Base-by-base conservation (phyloP, 169 alveolate genomes). In the Plasmodium billcollinsi region DNA sequence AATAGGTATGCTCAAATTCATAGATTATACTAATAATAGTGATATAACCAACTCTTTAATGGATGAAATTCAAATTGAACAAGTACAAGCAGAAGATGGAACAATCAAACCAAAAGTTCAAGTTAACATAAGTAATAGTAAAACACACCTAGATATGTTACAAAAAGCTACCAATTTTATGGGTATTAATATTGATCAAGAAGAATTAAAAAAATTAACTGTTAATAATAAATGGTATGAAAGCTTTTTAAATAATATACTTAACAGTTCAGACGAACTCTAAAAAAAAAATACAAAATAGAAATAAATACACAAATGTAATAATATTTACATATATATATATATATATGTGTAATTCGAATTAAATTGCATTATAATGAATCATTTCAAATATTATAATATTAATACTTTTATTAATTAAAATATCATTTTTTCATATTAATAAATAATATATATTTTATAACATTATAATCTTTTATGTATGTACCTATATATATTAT, bases 101-200 rank as follows among this genome's bases (percentile, higher is more conserved):
- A 11, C 26, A 1, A 9, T 50, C 12, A 83, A 83, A 62, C 85
- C 91, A 2, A 83, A 83, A 72, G 15, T 83, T 2, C 85, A 83
- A 52, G 80, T 83, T 1, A 83, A 83, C 39, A 56, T 83, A 49
- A 63, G 73, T 4, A 15, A 52, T 52, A 83, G 91, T 50, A 67
- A 83, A 39, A 54, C 91, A 29, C 91, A 83, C 18, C 69, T 83
- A 62, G 91, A 83, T 26, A 83, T 83, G 80, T 50, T 83, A 15
- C 78, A 83, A 56, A 83, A 83, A 59, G 91, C 91, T n/a, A 67
- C 91, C 18, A 83, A 83, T 9, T 83, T 83, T 18, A 83, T 83
- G 91, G 91, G 91, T 9, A 54, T 83, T 33, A 62, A 83, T 14
- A 83, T 83, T 39, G 83, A 83, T 20, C 69, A 61, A 6, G 91